Evolutionary conservation across 225 moss, liverwort and hornwort genomes (phyloP).

Genomic region (Climacium dendroides): DNA sequence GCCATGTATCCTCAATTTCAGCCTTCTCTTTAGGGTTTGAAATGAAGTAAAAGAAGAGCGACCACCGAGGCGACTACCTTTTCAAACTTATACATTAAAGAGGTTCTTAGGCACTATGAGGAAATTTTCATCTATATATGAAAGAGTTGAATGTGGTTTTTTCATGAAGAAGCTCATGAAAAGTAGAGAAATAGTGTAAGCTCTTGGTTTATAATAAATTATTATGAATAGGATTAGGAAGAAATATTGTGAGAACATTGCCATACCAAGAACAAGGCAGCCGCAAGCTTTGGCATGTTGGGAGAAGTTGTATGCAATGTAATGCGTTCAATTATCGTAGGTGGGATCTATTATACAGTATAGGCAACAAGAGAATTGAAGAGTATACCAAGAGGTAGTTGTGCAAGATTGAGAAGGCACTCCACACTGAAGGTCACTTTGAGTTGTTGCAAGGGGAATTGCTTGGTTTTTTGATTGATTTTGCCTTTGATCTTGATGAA

Average conservation of each 20-base stretch:
- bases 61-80: background rate
- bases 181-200: accelerated
- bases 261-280: accelerated
- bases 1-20: background rate
- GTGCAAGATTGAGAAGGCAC: background rate
- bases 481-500: background rate
- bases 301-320: background rate
- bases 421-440: background rate
- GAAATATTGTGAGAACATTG: background rate
- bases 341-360: background rate
- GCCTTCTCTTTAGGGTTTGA: background rate
- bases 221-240: background rate
- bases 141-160: background rate
- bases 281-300: accelerated
- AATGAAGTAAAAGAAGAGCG: accelerated
- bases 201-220: background rate
- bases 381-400: background rate
- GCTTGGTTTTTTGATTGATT: background rate
- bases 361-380: background rate
- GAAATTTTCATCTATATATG: accelerated
- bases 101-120: background rate
- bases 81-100: background rate
- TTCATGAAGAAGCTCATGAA: background rate
- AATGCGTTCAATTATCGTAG: accelerated
- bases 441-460: background rate